Conservation (phyloP, 208 protist genomes). For the Angomonas desouzai region DNA sequence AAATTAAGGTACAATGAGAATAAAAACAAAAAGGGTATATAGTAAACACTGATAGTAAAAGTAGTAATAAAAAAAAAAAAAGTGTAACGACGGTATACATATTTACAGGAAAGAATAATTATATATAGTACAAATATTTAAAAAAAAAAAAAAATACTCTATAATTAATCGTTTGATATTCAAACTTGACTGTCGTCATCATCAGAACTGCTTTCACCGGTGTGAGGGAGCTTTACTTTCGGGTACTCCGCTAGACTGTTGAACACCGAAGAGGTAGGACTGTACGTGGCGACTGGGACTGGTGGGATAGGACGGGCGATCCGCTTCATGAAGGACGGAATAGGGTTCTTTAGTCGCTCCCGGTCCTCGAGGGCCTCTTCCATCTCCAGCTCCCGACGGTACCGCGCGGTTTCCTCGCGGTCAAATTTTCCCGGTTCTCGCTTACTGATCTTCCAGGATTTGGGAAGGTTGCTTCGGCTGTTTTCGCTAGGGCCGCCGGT, state of each 20-base stretch:
- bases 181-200: not conserved
- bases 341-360: not conserved
- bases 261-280: not conserved
- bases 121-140: slow-evolving; percentile 1
- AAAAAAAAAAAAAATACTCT: not conserved
- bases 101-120: not conserved
- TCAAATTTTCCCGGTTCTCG: not conserved
- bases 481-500: not conserved
- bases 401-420: slow-evolving; percentile 1
- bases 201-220: not conserved
- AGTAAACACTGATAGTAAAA: not conserved
- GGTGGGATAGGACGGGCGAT: not conserved
- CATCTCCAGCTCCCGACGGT: slow-evolving; percentile 6
- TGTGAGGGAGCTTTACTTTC: not conserved
- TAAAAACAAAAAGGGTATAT: not conserved
- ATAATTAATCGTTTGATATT: too few relatives aligned
- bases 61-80: slow-evolving; percentile 3
- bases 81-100: too few relatives aligned
- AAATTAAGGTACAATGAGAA: too few relatives aligned
- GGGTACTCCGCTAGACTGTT: not conserved
- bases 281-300: not conserved
- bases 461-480: not conserved
- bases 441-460: slow-evolving; percentile 7
- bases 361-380: not conserved
- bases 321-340: not conserved